Conservation (phyloP, 305 asterid species). For the Solanum chacoense region DNA sequence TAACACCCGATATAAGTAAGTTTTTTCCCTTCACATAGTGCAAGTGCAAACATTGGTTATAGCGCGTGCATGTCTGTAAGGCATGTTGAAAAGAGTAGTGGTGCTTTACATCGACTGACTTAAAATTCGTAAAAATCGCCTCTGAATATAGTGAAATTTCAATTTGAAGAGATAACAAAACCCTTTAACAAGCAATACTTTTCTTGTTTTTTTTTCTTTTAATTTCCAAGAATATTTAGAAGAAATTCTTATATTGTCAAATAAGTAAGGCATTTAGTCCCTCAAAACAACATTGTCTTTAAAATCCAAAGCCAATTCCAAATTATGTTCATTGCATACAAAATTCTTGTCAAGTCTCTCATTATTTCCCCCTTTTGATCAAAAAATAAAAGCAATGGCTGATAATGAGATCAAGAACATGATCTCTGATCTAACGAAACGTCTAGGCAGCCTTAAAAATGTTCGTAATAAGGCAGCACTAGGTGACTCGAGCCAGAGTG, state of each 20-base stretch:
- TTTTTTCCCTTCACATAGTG: neutral
- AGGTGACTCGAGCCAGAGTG: constrained; percentile 16
- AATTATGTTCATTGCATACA: neutral
- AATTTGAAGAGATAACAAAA: neutral
- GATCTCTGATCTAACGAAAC: constrained; percentile 41
- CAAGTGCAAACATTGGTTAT: neutral
- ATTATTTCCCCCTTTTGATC: neutral
- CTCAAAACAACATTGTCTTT: neutral
- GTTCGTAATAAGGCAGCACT: constrained; percentile 10
- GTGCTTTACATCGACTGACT: neutral
- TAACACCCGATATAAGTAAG: neutral
- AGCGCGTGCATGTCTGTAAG: neutral
- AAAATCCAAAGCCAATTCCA: constrained; percentile 3
- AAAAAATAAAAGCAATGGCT: constrained; percentile 19
- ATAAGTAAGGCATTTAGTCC: constrained; percentile 21
- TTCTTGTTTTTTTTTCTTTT: constrained; percentile 13
- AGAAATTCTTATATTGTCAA: constrained; percentile 32
- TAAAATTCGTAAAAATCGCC: neutral
- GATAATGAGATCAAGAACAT: constrained; percentile 47
- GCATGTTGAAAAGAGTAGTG: neutral
- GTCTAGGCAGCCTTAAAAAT: constrained; percentile 29
- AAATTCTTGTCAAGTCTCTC: neutral
- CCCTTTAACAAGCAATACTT: constrained; percentile 26
- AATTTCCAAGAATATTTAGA: neutral
- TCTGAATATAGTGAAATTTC: neutral